Percentiles rank a stretch among this genome's conserved stretches.
phyloP scores from a whole-genome alignment of 164 flowering plant genomes.

The Berberis vulgaris region DNA sequence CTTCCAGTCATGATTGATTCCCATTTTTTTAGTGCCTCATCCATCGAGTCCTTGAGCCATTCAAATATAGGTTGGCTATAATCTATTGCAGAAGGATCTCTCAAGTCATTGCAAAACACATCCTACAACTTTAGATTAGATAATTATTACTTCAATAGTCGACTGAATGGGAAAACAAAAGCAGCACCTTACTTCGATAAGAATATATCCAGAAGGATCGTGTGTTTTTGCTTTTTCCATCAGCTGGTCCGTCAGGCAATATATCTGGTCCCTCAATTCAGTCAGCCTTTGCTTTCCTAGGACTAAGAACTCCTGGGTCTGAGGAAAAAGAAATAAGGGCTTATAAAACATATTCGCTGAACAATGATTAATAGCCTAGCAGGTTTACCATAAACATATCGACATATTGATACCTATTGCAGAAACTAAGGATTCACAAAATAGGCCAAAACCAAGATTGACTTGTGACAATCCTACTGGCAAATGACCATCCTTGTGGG shows the following conservation, averaged over 20 bases:
- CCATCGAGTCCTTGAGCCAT: slow-evolving; percentile 64
- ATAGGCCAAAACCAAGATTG: not conserved
- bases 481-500: not conserved
- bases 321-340: slow-evolving; percentile 5
- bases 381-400: not conserved
- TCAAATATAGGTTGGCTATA: slow-evolving; percentile 71
- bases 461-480: not conserved
- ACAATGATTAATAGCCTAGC: not conserved
- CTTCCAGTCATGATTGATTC: slow-evolving; percentile 49
- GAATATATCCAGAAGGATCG: slow-evolving; percentile 89
- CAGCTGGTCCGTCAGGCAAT: slow-evolving; percentile 64
- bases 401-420: not conserved
- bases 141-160: not conserved
- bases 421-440: not conserved
- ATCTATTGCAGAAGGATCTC: slow-evolving; percentile 62
- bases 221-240: slow-evolving; percentile 61
- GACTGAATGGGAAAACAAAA: not conserved
- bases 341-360: not conserved
- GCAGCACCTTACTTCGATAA: slow-evolving; percentile 56
- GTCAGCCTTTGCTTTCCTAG: slow-evolving; percentile 64
- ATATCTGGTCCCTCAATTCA: slow-evolving; percentile 69
- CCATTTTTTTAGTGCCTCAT: slow-evolving; percentile 78
- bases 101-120: slow-evolving; percentile 72
- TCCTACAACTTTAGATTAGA: slow-evolving; percentile 30
- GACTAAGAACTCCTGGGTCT: slow-evolving; percentile 82